Evolutionary conservation across 2,329 filamentous ascomycete species (phyloP).

Genomic region (Penicillium sp.): DNA sequence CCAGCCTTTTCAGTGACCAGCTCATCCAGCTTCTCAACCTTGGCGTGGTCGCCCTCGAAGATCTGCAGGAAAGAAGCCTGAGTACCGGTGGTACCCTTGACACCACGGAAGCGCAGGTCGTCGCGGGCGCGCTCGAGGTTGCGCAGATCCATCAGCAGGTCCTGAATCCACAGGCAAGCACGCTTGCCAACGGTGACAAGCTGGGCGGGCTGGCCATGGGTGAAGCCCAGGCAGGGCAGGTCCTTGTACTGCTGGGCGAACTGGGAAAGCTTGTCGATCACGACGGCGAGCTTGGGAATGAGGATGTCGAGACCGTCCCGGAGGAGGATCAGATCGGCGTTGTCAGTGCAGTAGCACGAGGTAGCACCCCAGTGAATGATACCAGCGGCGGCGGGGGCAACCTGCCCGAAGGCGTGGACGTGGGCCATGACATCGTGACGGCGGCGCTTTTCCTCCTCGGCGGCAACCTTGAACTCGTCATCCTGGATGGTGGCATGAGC

Average conservation of each 20-base stretch:
- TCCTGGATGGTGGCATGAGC: slow-evolving; percentile 75
- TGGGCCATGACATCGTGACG: slow-evolving; percentile 69
- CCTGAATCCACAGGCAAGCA: slow-evolving; percentile 74
- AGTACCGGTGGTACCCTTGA: slow-evolving; percentile 73
- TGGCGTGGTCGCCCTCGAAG: slow-evolving; percentile 63
- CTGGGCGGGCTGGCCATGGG: slow-evolving; percentile 65
- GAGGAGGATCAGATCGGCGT: slow-evolving; percentile 77
- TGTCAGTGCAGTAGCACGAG: slow-evolving; percentile 65
- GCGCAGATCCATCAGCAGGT: slow-evolving; percentile 74
- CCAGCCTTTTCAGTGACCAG: slow-evolving; percentile 69
- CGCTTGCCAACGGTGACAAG: slow-evolving; percentile 67
- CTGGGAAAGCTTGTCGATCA: slow-evolving; percentile 71
- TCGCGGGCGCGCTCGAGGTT: slow-evolving; percentile 70
- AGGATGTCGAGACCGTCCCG: slow-evolving; percentile 75
- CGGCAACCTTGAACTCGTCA: slow-evolving; percentile 73
- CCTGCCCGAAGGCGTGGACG: slow-evolving; percentile 74
- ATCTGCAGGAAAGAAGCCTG: slow-evolving; percentile 78
- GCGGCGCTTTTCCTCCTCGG: slow-evolving; percentile 74
- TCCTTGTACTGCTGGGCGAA: slow-evolving; percentile 76
- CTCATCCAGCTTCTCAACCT: slow-evolving; percentile 65
- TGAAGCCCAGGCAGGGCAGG: slow-evolving; percentile 74
- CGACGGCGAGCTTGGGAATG: slow-evolving; percentile 74
- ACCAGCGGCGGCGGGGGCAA: slow-evolving; percentile 75
- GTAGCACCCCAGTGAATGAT: slow-evolving; percentile 80
- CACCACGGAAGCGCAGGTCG: slow-evolving; percentile 75